These are phyloP conservation scores for Tolypocladium paradoxum DNA, from an alignment of 2,329 filamentous ascomycete species.

Conservation along the genomic window DNA sequence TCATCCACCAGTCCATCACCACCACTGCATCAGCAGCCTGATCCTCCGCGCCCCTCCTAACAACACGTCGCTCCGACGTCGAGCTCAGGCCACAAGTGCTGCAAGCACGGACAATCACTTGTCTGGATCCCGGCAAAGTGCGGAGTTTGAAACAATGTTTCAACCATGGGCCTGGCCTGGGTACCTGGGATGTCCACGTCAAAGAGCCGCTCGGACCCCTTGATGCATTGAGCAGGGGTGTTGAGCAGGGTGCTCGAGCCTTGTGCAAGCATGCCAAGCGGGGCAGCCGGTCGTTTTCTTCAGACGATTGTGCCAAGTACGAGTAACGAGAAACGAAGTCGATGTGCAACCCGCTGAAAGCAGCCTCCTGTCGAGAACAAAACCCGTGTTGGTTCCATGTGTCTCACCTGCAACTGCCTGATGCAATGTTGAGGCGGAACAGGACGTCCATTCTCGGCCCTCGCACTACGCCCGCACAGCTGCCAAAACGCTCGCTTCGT, in stretches of 20 bases:
- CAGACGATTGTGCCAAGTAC: neutral
- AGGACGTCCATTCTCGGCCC: neutral
- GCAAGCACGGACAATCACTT: neutral
- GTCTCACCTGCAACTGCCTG: neutral
- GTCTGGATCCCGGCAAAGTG: neutral
- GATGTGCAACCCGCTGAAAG: neutral
- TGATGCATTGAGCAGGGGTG: neutral
- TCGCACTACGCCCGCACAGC: neutral
- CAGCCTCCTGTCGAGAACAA: neutral
- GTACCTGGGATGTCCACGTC: neutral
- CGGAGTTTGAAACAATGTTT: conserved; percentile 2
- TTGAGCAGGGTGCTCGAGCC: neutral
- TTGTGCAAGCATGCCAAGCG: neutral
- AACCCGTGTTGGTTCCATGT: neutral
- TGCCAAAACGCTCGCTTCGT: neutral
- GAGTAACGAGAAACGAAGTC: neutral
- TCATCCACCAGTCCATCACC: neutral
- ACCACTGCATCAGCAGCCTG: neutral
- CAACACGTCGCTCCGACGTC: neutral
- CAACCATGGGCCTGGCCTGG: neutral
- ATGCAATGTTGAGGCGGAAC: neutral
- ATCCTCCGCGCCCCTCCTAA: neutral
- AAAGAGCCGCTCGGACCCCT: neutral
- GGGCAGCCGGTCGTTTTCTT: neutral
- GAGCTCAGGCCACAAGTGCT: neutral